These are phyloP conservation scores for Salvia splendens DNA, from an alignment of 257 asterid species.

Conservation along the genomic window DNA sequence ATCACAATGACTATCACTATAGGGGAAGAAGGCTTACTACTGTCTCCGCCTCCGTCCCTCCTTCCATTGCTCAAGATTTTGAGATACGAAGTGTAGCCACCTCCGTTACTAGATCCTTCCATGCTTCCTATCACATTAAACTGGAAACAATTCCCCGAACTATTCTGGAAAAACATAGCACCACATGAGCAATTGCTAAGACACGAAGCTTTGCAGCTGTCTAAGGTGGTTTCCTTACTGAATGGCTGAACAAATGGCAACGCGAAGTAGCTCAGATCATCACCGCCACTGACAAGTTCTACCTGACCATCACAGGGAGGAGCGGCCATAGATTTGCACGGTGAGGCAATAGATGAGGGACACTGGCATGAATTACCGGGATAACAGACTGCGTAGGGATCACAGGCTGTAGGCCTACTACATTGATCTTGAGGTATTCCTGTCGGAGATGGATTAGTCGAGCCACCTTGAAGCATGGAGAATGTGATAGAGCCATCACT, in stretches of 20 bases:
- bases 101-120: conserved; percentile 34
- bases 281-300: conserved; percentile 69
- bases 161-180: conserved; percentile 65
- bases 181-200: conserved; percentile 68
- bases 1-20: conserved; percentile 54
- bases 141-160: conserved; percentile 65
- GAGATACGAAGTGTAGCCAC: conserved; percentile 31
- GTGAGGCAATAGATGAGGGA: conserved; percentile 58
- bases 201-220: conserved; percentile 71
- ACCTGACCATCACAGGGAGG: conserved; percentile 48
- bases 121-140: conserved; percentile 65
- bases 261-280: conserved; percentile 58
- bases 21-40: conserved; percentile 39
- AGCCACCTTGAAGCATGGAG: conserved; percentile 49
- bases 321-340: conserved; percentile 50
- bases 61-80: conserved; percentile 36
- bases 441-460: conserved; percentile 40
- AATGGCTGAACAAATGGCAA: conserved; percentile 58
- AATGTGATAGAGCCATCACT: conserved; percentile 61
- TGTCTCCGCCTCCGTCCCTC: conserved; percentile 30
- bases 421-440: conserved; percentile 74
- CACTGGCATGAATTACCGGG: conserved; percentile 73
- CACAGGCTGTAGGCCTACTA: conserved; percentile 79
- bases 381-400: conserved; percentile 58
- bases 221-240: conserved; percentile 56